Conservation (phyloP, 352 stramenopile genomes). For the Phytophthora ohioensis region DNA sequence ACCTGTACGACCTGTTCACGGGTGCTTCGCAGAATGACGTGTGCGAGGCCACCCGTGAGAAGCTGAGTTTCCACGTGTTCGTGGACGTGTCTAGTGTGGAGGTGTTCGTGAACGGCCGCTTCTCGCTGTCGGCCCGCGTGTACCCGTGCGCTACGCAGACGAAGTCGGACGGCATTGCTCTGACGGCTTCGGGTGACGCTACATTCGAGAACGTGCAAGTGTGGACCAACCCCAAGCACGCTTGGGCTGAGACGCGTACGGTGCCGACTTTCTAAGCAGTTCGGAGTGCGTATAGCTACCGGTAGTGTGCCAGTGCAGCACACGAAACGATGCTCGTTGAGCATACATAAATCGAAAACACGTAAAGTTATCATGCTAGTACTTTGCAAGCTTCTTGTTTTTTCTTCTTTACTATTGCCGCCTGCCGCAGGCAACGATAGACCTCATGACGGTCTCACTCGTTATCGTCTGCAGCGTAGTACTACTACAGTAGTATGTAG, state of each 20-base stretch:
- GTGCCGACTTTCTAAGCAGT: constrained; percentile 41
- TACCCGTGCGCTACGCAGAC: constrained; percentile 66
- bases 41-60: constrained; percentile 55
- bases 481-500: too few species aligned
- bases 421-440: too few species aligned
- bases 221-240: constrained; percentile 72
- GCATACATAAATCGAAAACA: constrained; percentile 25
- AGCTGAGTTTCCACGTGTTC: constrained; percentile 66
- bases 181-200: constrained; percentile 49
- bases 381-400: neutral
- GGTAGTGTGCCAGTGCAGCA: neutral
- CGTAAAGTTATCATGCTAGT: constrained; percentile 4
- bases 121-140: constrained; percentile 67
- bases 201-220: constrained; percentile 74
- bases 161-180: constrained; percentile 63
- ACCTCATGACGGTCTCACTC: too few species aligned
- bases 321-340: constrained; percentile 7
- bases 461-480: too few species aligned
- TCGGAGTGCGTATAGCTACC: neutral
- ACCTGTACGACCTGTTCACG: constrained; percentile 62
- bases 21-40: constrained; percentile 28
- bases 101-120: constrained; percentile 79
- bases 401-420: too few species aligned
- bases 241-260: constrained; percentile 57
- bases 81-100: constrained; percentile 76